Evolutionary conservation across 129 eudicot genomes (phyloP).

Genomic region (Saposhnikovia divaricata): DNA sequence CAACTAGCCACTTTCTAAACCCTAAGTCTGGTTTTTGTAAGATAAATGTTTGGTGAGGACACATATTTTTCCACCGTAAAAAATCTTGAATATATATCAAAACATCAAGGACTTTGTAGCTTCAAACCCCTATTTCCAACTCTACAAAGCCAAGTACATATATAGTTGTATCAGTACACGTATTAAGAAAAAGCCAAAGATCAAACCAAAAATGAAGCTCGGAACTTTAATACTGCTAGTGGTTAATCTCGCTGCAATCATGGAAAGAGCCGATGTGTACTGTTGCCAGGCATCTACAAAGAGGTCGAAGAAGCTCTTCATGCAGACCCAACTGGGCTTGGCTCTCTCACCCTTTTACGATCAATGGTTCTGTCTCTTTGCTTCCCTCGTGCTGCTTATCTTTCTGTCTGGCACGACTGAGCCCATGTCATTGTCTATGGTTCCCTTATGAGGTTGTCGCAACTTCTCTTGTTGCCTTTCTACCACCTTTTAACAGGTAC

Average conservation of each 20-base stretch:
- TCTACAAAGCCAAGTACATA: background rate
- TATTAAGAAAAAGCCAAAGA: background rate
- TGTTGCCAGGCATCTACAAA: conserved; percentile 79
- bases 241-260: conserved; percentile 78
- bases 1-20: background rate
- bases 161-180: background rate
- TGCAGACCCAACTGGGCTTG: conserved; percentile 65
- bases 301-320: conserved; percentile 78
- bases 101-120: background rate
- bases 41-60: background rate
- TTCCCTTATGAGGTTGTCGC: conserved; percentile 84
- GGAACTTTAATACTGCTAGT: conserved; percentile 60
- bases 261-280: conserved; percentile 82
- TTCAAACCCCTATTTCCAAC: background rate
- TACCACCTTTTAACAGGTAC: conserved; percentile 59
- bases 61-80: background rate
- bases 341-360: conserved; percentile 66
- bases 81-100: background rate
- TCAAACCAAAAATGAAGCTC: conserved; percentile 26
- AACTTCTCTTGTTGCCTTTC: conserved; percentile 81
- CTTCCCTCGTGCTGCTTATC: conserved; percentile 70
- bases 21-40: background rate
- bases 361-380: conserved; percentile 72
- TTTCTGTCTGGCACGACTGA: conserved; percentile 65
- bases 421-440: conserved; percentile 74